Conservation (phyloP, 331 rosid genomes). For the Arachis monticola region DNA sequence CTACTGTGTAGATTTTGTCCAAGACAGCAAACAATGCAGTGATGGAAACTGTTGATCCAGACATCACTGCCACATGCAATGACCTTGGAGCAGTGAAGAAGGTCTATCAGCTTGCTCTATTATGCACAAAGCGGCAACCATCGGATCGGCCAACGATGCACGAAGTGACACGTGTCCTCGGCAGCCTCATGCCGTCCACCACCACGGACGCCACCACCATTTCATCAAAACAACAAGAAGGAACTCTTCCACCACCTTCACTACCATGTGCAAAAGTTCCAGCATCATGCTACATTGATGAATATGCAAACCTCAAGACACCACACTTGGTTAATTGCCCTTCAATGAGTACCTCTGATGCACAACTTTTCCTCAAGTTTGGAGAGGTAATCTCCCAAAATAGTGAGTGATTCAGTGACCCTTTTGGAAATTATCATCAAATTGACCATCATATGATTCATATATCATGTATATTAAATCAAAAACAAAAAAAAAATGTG, state of each 20-base stretch:
- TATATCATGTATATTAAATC: constrained; percentile 24
- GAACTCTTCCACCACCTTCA: constrained; percentile 33
- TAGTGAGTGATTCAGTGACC: constrained; percentile 55
- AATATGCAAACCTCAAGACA: constrained; percentile 84
- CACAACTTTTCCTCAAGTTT: constrained; percentile 92
- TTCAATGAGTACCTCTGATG: constrained; percentile 97
- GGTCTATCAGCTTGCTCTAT: constrained; percentile 86
- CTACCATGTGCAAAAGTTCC: constrained; percentile 64
- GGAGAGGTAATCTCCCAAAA: constrained; percentile 98
- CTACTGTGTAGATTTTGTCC: constrained; percentile 68
- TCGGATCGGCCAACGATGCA: constrained; percentile 95
- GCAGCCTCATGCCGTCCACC: constrained; percentile 59
- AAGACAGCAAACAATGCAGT: constrained; percentile 89
- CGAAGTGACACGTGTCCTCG: constrained; percentile 83
- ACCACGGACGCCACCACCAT: constrained; percentile 39
- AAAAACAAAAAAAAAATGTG: constrained; percentile 40
- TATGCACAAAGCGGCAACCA: constrained; percentile 93
- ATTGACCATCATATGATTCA: background rate
- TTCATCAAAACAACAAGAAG: constrained; percentile 55
- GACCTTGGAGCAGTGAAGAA: constrained; percentile 90
- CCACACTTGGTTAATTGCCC: constrained; percentile 86
- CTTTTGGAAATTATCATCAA: constrained; percentile 8
- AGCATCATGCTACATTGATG: constrained; percentile 76
- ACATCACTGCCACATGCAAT: constrained; percentile 76
- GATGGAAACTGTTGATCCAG: constrained; percentile 93